phyloP scores from a whole-genome alignment of 1,284 basidiomycete genomes.

The Rhodotorula mucilaginosa region DNA sequence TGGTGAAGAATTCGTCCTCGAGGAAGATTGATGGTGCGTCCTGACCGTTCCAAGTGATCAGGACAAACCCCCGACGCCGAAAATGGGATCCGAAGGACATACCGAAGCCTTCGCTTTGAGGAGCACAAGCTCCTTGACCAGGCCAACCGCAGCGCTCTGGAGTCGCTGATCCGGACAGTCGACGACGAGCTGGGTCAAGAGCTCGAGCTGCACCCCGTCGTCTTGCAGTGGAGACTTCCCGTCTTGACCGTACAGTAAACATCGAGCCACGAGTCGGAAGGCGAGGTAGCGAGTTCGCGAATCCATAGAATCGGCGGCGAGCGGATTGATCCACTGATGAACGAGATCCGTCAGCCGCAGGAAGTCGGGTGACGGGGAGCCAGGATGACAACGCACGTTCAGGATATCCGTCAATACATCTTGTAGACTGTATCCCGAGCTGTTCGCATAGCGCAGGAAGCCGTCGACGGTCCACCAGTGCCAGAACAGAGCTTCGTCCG shows the following conservation, averaged over 20 bases:
- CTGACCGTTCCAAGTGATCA: no score
- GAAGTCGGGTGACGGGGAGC: no score
- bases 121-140: constrained; percentile 15
- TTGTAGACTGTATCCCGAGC: background rate
- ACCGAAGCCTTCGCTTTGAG: background rate
- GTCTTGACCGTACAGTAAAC: background rate
- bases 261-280: constrained; percentile 22
- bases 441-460: background rate
- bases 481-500: constrained; percentile 26
- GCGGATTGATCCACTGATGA: constrained; percentile 16
- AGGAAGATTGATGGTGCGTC: constrained; percentile 4
- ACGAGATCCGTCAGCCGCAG: background rate
- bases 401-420: constrained; percentile 13
- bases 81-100: background rate
- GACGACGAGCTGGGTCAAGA: constrained; percentile 16
- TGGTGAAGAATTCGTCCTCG: background rate
- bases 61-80: no score
- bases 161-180: constrained; percentile 12
- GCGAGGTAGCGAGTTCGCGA: constrained; percentile 23
- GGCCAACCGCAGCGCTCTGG: constrained; percentile 11
- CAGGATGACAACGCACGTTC: constrained; percentile 6
- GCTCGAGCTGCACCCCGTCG: constrained; percentile 11
- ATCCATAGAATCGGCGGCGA: constrained; percentile 13
- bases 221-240: background rate
- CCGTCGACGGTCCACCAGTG: constrained; percentile 15